Conservation (phyloP, 805 yeast genomes). For the Kazachstania africana region DNA sequence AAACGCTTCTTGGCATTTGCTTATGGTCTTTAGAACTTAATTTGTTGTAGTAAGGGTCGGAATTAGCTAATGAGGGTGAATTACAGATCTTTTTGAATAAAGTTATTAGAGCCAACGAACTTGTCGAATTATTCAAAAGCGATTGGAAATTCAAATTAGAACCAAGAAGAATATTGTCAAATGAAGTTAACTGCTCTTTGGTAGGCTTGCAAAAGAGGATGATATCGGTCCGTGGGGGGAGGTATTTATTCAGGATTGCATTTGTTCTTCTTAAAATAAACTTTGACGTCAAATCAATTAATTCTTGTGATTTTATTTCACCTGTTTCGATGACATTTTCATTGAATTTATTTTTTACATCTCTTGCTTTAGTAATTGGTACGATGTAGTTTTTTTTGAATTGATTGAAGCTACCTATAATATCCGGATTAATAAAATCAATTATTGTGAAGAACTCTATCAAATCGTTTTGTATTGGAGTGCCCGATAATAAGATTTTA, state of each 20-base stretch:
- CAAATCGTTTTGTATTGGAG: constrained; percentile 90
- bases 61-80: constrained; percentile 52
- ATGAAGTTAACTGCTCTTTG: constrained; percentile 41
- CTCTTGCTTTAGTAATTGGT: constrained; percentile 69
- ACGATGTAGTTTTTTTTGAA: constrained; percentile 52
- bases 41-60: constrained; percentile 26
- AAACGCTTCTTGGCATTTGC: neutral
- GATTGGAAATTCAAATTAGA: constrained; percentile 19
- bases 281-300: constrained; percentile 49
- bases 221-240: constrained; percentile 67
- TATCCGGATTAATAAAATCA: constrained; percentile 76
- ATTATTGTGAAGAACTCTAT: constrained; percentile 70
- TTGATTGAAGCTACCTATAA: constrained; percentile 48
- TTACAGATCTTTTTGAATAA: constrained; percentile 73
- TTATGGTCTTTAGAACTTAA: neutral
- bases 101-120: constrained; percentile 61
- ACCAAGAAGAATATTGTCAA: constrained; percentile 34
- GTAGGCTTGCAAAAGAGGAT: constrained; percentile 75
- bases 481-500: constrained; percentile 68
- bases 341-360: constrained; percentile 43
- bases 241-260: constrained; percentile 39
- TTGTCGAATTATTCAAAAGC: constrained; percentile 25
- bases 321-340: constrained; percentile 43
- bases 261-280: constrained; percentile 69
- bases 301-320: constrained; percentile 45